Percentiles rank a stretch among this genome's conserved stretches.
phyloP scores from a whole-genome alignment of 202 grass and related monocot species.

The Schoenoplectus tabernaemontani region DNA sequence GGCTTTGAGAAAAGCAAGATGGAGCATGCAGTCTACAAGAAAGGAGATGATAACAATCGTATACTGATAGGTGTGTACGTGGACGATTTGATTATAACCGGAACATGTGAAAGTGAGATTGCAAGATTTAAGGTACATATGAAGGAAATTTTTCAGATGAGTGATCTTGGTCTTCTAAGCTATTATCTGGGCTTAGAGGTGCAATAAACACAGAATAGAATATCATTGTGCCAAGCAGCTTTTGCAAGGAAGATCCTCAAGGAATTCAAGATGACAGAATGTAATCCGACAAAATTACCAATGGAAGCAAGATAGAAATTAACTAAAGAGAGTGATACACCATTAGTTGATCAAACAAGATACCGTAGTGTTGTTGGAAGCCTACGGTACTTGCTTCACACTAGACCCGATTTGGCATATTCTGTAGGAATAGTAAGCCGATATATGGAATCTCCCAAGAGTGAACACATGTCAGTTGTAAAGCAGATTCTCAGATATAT shows the following conservation, averaged over 20 bases:
- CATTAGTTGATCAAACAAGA: neutral
- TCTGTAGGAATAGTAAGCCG: neutral
- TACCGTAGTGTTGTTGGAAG: slow-evolving; percentile 22
- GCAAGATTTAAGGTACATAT: slow-evolving; percentile 9
- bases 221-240: slow-evolving; percentile 23
- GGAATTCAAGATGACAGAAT: slow-evolving; percentile 1
- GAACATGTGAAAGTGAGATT: neutral
- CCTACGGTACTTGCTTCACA: neutral
- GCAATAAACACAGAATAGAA: neutral
- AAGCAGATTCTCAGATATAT: too few relatives aligned
- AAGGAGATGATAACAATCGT: neutral
- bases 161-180: slow-evolving; percentile 11
- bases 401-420: neutral
- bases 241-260: slow-evolving; percentile 6
- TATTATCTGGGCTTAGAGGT: too few relatives aligned
- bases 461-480: too few relatives aligned
- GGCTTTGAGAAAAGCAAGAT: slow-evolving; percentile 5
- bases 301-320: slow-evolving; percentile 10
- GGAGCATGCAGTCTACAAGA: slow-evolving; percentile 19
- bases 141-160: slow-evolving; percentile 32
- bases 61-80: slow-evolving; percentile 13
- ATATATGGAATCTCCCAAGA: neutral
- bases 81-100: slow-evolving; percentile 15
- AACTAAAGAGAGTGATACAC: neutral
- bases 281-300: neutral